Percentiles rank a stretch among this genome's conserved stretches.
These are phyloP conservation scores for Boletus sp. DNA, from an alignment of 1,284 basidiomycete species.

Conservation along the genomic window DNA sequence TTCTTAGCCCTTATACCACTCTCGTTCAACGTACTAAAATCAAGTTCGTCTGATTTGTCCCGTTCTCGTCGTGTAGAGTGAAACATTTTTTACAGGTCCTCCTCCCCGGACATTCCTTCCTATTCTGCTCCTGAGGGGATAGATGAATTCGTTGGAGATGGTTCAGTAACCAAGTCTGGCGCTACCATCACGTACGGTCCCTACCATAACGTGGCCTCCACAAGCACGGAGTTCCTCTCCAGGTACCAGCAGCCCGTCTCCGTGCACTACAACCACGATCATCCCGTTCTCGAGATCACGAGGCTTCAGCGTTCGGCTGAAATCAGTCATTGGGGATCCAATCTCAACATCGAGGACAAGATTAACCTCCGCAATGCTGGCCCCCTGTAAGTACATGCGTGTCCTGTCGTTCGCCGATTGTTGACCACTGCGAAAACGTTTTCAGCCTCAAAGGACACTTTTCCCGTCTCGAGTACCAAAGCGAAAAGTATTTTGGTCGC, in stretches of 20 bases:
- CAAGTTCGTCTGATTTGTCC: conserved; percentile 48
- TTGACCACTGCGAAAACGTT: not conserved
- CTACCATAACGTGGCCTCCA: conserved; percentile 70
- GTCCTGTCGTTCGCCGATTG: not conserved
- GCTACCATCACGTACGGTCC: conserved; percentile 87
- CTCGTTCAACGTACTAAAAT: conserved; percentile 81
- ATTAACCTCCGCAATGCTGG: conserved; percentile 85
- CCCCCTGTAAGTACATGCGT: conserved; percentile 60
- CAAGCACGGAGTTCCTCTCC: conserved; percentile 50
- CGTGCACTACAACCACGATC: conserved; percentile 80
- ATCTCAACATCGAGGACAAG: conserved; percentile 90
- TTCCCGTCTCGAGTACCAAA: conserved; percentile 86
- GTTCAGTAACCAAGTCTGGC: conserved; percentile 68
- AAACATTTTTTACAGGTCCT: conserved; percentile 46
- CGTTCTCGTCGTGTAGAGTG: conserved; percentile 7
- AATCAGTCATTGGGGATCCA: conserved; percentile 95
- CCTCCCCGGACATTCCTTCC: conserved; percentile 63
- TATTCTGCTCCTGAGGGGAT: conserved; percentile 61
- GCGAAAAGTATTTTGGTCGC: conserved; percentile 63
- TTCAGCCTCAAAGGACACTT: conserved; percentile 91
- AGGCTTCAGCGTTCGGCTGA: conserved; percentile 78
- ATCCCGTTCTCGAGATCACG: conserved; percentile 75
- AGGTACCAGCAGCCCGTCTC: conserved; percentile 61
- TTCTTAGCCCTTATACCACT: conserved; percentile 83
- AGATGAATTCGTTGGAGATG: conserved; percentile 53